Evolutionary conservation across 768 basidiomycete genomes (phyloP).

Genomic region (Lepiota brunneoincarnata): DNA sequence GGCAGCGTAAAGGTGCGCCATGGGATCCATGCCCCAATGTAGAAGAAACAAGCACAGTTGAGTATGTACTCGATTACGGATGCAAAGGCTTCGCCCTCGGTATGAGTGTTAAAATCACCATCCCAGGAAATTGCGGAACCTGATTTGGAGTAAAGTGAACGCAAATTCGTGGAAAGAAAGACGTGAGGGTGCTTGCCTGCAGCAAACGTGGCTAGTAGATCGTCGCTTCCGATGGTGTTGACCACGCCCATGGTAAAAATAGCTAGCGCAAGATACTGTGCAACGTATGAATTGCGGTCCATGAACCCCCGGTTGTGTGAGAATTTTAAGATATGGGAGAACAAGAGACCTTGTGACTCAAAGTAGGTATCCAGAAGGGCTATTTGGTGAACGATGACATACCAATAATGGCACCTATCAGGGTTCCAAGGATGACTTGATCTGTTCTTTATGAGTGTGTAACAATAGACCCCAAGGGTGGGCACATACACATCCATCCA

Average conservation of each 20-base stretch:
- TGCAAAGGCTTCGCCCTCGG: conserved; percentile 83
- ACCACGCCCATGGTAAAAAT: conserved; percentile 72
- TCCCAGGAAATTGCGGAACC: conserved; percentile 94
- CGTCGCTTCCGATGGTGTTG: conserved; percentile 75
- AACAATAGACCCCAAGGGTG: conserved; percentile 1
- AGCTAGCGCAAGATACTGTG: conserved; percentile 70
- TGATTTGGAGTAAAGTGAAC: conserved; percentile 44
- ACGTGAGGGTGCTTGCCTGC: conserved; percentile 39
- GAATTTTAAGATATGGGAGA: conserved; percentile 69
- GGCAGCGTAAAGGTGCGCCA: conserved; percentile 56
- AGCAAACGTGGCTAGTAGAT: conserved; percentile 84
- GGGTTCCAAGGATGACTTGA: conserved; percentile 73
- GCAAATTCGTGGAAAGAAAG: conserved; percentile 30
- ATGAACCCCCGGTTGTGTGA: conserved; percentile 27
- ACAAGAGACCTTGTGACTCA: conserved; percentile 47
- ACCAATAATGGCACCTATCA: conserved; percentile 60
- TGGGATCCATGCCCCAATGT: conserved; percentile 86
- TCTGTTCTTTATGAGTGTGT: conserved; percentile 38
- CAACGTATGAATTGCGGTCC: conserved; percentile 68
- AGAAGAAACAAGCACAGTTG: conserved; percentile 79
- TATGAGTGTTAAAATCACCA: conserved; percentile 75
- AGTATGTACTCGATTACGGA: conserved; percentile 88
- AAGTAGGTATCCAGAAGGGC: background rate
- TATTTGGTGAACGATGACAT: conserved; percentile 16
- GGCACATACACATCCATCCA: conserved; percentile 71